Base-by-base conservation (phyloP, 2,329 filamentous ascomycete species). In the Trichoderma breve region DNA sequence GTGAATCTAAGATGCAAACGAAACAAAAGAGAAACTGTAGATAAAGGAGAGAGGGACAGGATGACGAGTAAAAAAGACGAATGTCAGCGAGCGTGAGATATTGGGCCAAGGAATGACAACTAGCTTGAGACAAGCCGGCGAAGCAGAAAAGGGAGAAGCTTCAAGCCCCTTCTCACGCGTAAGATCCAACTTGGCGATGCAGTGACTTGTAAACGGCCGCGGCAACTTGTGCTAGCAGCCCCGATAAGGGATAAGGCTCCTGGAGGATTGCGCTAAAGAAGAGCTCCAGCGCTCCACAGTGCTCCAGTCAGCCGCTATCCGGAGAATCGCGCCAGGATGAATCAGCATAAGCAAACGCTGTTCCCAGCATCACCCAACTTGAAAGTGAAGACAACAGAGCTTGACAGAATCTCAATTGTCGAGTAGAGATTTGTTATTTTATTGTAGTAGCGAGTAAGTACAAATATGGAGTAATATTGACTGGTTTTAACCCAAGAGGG, bases 71-170 rank as follows among this genome's bases (percentile, higher is more conserved):
- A 43, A 43, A 53, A 71, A 34, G n/a, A 39, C 2, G 15, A 70
- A 26, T 9, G 39, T 62, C 32, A 63, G 68, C 68, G 43, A 53
- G n/a, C n/a, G 58, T 58, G 53, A 63, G 51, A 71, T 71, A 63
- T 70, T 70, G 67, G 67, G 34, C 55, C 53, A 43, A 58, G 26
- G 63, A 67, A 36, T 47, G 71, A 72, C 66, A 30, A 47, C 26
- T 36, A 71, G 28, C 47, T 64, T 34, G 30, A 34, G 32, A 30
- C 26, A 53, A 53, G 43, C 24, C 34, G 47, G 61, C 24, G 30
- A 66, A 66, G 47, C 30, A 63, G 39, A 63, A 43, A 51, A 28
- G 47, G 30, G 21, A 18, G 57, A 30, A 67, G 64, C 57, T 67
- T 43, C 24, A 58, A 34, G 30, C 62, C 62, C 62, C 62, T 51